A percentile compares a stretch with the other conserved stretches of the same genome.
phyloP scores from a whole-genome alignment of 2,329 filamentous ascomycete species.

The Sclerotinia borealis region DNA sequence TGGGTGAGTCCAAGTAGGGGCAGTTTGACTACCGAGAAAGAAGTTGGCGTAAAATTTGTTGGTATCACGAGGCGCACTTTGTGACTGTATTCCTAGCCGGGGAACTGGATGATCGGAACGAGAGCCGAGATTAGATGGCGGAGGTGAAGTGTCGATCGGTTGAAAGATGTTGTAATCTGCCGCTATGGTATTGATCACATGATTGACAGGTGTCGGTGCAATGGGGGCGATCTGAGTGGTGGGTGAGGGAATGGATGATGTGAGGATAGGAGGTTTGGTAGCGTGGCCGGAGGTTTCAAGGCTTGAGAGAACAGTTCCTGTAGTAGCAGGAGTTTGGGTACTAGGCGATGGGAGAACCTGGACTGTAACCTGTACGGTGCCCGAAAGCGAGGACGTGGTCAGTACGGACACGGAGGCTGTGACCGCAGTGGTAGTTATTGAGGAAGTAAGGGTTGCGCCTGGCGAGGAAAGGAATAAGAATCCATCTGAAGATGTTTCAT shows the following conservation, averaged over 20 bases:
- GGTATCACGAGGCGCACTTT: slow-evolving; percentile 52
- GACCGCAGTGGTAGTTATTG: neutral
- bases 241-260: slow-evolving; percentile 3
- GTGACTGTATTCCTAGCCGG: slow-evolving; percentile 41
- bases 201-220: neutral
- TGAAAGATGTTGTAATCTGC: slow-evolving; percentile 46
- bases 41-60: slow-evolving; percentile 83
- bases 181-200: slow-evolving; percentile 14
- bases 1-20: slow-evolving; percentile 67
- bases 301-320: neutral
- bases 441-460: neutral
- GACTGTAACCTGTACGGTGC: neutral
- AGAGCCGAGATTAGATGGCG: slow-evolving; percentile 42
- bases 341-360: slow-evolving; percentile 2
- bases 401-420: neutral
- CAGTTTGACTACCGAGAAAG: slow-evolving; percentile 66
- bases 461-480: neutral
- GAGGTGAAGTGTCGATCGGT: slow-evolving; percentile 48
- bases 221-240: slow-evolving; percentile 8
- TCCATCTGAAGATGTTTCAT: neutral
- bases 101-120: slow-evolving; percentile 53
- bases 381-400: neutral
- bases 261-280: neutral
- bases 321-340: neutral
- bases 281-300: slow-evolving; percentile 1